A percentile compares a stretch with the other conserved stretches of the same genome.
These are phyloP conservation scores for Lasiosphaeria ovina DNA, from an alignment of 495 filamentous ascomycete species.

Conservation along the genomic window DNA sequence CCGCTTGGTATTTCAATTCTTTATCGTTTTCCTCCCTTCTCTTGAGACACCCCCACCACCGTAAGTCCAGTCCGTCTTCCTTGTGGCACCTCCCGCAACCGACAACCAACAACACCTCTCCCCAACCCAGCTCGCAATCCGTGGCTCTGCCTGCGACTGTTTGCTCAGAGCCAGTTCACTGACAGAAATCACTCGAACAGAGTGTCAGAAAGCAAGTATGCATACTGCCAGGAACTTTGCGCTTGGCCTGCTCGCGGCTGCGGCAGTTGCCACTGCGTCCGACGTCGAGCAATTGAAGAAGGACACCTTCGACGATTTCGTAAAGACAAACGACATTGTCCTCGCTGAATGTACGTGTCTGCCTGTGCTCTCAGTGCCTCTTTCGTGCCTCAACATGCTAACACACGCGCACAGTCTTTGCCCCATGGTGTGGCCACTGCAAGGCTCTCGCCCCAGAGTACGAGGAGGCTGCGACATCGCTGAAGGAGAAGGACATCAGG, in stretches of 20 bases:
- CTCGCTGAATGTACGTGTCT: constrained; percentile 69
- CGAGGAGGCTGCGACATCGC: constrained; percentile 84
- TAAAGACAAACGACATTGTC: constrained; percentile 79
- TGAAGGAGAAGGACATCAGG: constrained; percentile 94
- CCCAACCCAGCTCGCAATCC: neutral
- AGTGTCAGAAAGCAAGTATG: constrained; percentile 23
- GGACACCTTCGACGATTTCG: constrained; percentile 81
- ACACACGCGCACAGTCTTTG: constrained; percentile 52
- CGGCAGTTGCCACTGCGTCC: constrained; percentile 59
- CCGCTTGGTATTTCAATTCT: neutral
- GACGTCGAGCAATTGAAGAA: constrained; percentile 82
- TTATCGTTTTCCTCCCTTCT: neutral
- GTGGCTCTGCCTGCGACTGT: neutral
- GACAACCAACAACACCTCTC: neutral
- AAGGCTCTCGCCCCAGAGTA: constrained; percentile 83
- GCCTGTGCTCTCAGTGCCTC: neutral
- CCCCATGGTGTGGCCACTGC: constrained; percentile 79
- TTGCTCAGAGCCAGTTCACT: neutral
- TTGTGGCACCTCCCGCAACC: neutral
- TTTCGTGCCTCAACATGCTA: constrained; percentile 14
- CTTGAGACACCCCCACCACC: constrained; percentile 2
- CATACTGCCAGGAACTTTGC: constrained; percentile 32
- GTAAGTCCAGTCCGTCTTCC: constrained; percentile 8
- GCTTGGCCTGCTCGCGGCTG: constrained; percentile 62
- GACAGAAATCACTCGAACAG: neutral